Evolutionary conservation across 2,329 filamentous ascomycete species (phyloP).

Genomic region (Helotiales sp.): DNA sequence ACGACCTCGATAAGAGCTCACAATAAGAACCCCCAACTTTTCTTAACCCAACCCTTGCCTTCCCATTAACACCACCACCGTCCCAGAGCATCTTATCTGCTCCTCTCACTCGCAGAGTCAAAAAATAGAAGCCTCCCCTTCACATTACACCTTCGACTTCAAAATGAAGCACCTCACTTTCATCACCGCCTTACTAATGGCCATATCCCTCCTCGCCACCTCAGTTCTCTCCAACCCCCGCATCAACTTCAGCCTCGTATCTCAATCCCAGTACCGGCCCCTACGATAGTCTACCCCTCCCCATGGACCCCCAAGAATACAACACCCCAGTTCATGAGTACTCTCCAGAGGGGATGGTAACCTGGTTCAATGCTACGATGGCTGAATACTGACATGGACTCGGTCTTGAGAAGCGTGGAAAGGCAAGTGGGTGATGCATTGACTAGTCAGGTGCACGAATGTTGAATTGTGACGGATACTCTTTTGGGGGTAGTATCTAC

Average conservation of each 20-base stretch:
- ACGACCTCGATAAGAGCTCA: too few relatives aligned
- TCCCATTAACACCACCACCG: neutral
- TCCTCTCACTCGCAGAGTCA: neutral
- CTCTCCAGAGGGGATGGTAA: neutral
- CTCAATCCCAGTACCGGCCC: too few relatives aligned
- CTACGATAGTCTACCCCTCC: neutral
- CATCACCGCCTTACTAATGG: neutral
- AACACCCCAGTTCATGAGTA: neutral
- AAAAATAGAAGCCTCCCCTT: neutral
- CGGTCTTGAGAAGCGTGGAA: neutral
- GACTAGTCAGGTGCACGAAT: too few relatives aligned
- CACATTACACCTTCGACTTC: neutral
- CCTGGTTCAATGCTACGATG: neutral
- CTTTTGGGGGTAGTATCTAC: too few relatives aligned
- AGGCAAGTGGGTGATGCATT: neutral
- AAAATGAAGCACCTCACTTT: neutral
- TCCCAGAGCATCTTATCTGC: neutral
- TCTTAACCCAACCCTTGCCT: too few relatives aligned
- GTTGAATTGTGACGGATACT: too few relatives aligned
- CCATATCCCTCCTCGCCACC: neutral
- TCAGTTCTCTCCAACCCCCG: neutral
- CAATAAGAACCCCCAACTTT: too few relatives aligned
- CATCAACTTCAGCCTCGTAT: neutral
- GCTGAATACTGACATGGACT: neutral
- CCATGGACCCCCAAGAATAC: neutral